Evolutionary conservation across 164 flowering plant species (phyloP), one percentile per base, ranked within the genome.

Genomic region (Umbellularia californica): DNA sequence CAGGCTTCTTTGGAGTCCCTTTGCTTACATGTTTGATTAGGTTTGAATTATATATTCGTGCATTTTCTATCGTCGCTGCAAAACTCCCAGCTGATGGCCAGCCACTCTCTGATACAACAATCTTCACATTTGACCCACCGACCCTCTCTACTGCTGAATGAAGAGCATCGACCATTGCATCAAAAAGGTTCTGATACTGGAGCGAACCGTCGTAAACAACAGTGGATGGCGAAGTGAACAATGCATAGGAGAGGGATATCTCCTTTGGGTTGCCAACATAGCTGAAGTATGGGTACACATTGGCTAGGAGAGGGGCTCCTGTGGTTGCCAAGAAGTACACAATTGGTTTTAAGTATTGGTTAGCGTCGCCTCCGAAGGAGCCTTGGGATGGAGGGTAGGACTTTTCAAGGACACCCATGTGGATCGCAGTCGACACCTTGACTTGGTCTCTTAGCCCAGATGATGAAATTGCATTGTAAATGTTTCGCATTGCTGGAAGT

Each of bases 81-180:
- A 6, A 24, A 50, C 58, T 13, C 58, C 73, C 73, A 15, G 19
- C 65, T 1, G 73, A 58, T 13, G 73, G 73, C 73, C 73, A 75
- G 17, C 77, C 77, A 20, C 77, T 75, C 77, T 75, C 77, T 1
- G 72, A 68, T 6, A 75, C 68, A 2, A 58, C 72, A 17, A 75
- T 69, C 33, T 50, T 5, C 27, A 75, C 72, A 5, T 25, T 3
- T 3, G 14, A 3, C 24, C 60, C 77, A 23, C 74, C 74, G 0
- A 14, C 64, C 64, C 35, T 76, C 74, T 76, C 78, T 22, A 75
- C 5, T 5, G 77, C 77, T 7, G 67, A 23, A 33, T 75, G 70
- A 24, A 70, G 33, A 12, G 70, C 50, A 58, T 75, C 77, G 51
- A 75, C 30, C 66, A 75, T 75, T 1, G 77, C 72, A 69, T 75